Evolutionary conservation across 2,329 filamentous ascomycete genomes (phyloP), one percentile per base, ranked within the genome.

Genomic region (Raffaelea arxii): DNA sequence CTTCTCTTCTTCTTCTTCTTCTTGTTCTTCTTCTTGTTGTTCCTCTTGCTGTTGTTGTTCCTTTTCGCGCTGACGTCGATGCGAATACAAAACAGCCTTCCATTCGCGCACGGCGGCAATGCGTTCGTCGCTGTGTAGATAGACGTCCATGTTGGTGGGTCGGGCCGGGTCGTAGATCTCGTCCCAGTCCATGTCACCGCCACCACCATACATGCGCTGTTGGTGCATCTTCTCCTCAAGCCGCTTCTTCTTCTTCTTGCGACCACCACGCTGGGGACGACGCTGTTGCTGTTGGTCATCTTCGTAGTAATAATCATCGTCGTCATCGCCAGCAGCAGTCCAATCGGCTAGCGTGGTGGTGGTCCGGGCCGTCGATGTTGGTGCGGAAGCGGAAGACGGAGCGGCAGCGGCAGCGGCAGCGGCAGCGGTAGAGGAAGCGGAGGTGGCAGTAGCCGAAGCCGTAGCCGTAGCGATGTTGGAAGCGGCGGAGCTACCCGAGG

Each of bases 131-230:
- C 87, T 92, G 50, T 81, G 74, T 49, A 86, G 76, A 60, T 92
- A 96, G 58, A 91, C 85, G 46, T 90, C 84, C 43, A 91, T 85
- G 54, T 82, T 89, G 36, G 86, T 94, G 9, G 90, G 89, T 35
- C 85, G 71, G 11, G 83, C 72, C 1, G 88, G 86, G 58, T 95
- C 90, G 61, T 95, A 96, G 22, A 92, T 77, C 60, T 94, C 88
- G 61, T 94, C 85, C 89, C 89, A 96, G 59, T 94, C 82, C 19
- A 52, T 38, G 19, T 47, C 80, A 60, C 79, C 75, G 44, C 5
- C 66, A 64, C 25, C 74, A 63, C 41, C 71, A n/a, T n/a, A n/a
- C 69, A 6, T 78, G 69, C 52, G 76, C 73, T 50, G 69, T 5
- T 78, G 70, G 53, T 76, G 73, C 50, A 79, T 86, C 64, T 84